These are phyloP conservation scores for Clarireedia homoeocarpa DNA, from an alignment of 2,329 filamentous ascomycete genomes.

Conservation along the genomic window DNA sequence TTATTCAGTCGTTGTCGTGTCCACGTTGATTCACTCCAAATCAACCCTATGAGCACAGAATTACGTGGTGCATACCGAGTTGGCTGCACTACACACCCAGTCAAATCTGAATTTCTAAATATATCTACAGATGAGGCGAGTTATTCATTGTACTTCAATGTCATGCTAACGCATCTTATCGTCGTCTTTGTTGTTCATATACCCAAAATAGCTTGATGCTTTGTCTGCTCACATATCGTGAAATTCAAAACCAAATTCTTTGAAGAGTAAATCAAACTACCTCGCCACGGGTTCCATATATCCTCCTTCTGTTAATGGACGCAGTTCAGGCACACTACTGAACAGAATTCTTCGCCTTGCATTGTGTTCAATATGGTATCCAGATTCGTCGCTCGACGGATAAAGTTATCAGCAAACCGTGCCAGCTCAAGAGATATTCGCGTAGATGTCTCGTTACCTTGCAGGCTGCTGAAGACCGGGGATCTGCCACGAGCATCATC, in stretches of 20 bases:
- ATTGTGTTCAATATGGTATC: not conserved
- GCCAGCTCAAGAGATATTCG: not conserved
- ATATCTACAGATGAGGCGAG: not conserved
- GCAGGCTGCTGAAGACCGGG: too few relatives aligned
- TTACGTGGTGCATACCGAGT: too few relatives aligned
- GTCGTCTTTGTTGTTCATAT: not conserved
- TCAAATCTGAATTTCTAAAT: too few relatives aligned
- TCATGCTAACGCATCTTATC: not conserved
- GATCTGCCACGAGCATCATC: too few relatives aligned
- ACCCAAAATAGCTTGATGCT: not conserved
- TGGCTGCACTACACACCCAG: too few relatives aligned
- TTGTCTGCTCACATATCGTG: not conserved
- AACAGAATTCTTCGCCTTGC: not conserved
- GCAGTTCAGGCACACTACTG: not conserved
- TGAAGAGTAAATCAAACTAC: not conserved
- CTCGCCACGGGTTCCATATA: not conserved
- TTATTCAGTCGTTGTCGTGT: too few relatives aligned
- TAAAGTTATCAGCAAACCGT: not conserved
- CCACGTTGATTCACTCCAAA: too few relatives aligned
- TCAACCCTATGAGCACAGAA: too few relatives aligned
- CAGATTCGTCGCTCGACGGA: not conserved
- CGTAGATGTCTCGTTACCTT: not conserved
- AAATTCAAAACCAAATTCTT: not conserved
- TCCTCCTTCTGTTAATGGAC: not conserved
- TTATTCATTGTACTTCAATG: not conserved